Evolutionary conservation across 495 filamentous ascomycete species (phyloP).

Genomic region (Penicillium parvum): DNA sequence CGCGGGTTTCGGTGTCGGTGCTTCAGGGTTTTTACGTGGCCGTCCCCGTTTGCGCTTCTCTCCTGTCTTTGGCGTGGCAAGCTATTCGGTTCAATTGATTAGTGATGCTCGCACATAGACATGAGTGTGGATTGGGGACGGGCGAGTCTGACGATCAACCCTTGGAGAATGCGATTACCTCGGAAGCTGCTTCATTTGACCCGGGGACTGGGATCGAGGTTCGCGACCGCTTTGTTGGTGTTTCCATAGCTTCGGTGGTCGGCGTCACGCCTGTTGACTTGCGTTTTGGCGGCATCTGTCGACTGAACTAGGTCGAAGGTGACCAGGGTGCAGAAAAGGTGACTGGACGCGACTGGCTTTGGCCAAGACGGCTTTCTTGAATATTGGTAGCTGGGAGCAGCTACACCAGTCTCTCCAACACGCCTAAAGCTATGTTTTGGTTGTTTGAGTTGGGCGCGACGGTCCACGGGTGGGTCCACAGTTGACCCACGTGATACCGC

Average conservation of each 20-base stretch:
- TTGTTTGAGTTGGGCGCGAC: constrained; percentile 12
- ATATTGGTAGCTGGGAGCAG: background rate
- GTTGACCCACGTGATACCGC: constrained; percentile 5
- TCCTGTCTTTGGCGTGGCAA: constrained; percentile 22
- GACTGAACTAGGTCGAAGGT: background rate
- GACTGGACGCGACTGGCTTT: too few species aligned
- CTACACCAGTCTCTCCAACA: too few species aligned
- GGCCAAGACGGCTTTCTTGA: too few species aligned
- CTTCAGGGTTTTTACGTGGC: constrained; percentile 34
- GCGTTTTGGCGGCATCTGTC: constrained; percentile 24
- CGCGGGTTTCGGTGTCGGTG: constrained; percentile 17
- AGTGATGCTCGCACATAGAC: constrained; percentile 1
- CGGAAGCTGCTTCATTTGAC: constrained; percentile 1
- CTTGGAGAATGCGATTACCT: constrained; percentile 14
- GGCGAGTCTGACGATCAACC: constrained; percentile 7
- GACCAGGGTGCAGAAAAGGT: background rate
- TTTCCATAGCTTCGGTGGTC: constrained; percentile 12
- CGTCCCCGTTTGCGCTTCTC: constrained; percentile 40
- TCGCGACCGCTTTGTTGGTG: constrained; percentile 25
- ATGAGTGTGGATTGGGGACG: constrained; percentile 3
- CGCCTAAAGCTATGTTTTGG: background rate
- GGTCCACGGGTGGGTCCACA: constrained; percentile 12
- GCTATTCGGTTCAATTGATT: constrained; percentile 4
- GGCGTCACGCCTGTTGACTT: constrained; percentile 23
- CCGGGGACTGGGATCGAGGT: background rate